These are phyloP conservation scores for Chondrus crispus DNA, from an alignment of 23 red algal species.

Conservation along the genomic window DNA sequence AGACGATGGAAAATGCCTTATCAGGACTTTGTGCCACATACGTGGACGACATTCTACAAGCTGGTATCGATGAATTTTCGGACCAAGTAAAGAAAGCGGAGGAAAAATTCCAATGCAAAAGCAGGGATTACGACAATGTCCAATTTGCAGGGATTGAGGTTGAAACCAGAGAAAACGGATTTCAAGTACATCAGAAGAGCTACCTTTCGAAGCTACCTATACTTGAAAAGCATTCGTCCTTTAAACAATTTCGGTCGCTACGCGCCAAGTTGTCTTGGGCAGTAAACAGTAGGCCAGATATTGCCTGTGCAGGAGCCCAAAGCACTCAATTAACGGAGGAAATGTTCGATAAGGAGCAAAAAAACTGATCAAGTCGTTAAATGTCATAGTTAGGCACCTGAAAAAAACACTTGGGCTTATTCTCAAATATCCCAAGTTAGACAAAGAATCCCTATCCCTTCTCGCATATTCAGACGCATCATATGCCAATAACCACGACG, in stretches of 20 bases:
- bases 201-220: background rate
- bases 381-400: too few relatives aligned
- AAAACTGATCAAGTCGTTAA: too few relatives aligned
- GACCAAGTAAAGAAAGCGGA: background rate
- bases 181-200: background rate
- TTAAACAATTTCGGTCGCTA: background rate
- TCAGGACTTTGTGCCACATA: background rate
- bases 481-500: background rate
- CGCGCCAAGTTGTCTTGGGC: background rate
- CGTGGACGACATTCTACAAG: background rate
- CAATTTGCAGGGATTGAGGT: background rate
- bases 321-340: background rate
- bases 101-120: background rate
- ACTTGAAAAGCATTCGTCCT: background rate
- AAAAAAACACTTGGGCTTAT: background rate
- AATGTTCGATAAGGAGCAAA: background rate
- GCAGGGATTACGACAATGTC: background rate
- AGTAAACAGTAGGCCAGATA: background rate
- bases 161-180: background rate
- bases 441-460: background rate
- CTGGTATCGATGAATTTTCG: background rate
- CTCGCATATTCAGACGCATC: background rate
- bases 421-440: background rate
- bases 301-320: background rate
- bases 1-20: background rate